Evolutionary conservation across 805 yeast genomes (phyloP), one percentile per base, ranked within the genome.

Genomic region (Cyberlindnera misumaiensis): DNA sequence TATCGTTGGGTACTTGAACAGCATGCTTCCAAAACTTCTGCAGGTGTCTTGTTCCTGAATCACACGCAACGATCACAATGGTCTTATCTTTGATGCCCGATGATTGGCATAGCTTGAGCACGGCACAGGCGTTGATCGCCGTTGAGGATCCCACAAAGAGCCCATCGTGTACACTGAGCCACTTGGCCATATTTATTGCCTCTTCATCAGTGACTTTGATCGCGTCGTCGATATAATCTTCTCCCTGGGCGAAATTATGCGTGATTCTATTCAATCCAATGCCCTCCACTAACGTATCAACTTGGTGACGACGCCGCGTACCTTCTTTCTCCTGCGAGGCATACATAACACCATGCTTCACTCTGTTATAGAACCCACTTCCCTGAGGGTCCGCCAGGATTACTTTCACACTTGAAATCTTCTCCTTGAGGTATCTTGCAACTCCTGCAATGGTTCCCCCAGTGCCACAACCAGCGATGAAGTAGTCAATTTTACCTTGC

Each of bases 361-460:
- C 75, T 43, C 95, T 65, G 62, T 90, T 87, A 54, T 72, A 84
- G 46, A 93, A 72, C 0, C 98, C 98, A 12, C 93, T 80, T 0
- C 98, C 98, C 53, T 87, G 97, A 1, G 97, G 97, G 59, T 90
- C 98, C 0, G 97, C 96, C 24, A 93, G 64, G 3, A 85, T 70
- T 33, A 65, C 67, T 32, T 61, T 65, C 1, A 82, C 53, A 0
- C 55, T 34, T 13, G 66, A 52, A 3, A 55, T 32, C 28, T 64
- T 56, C 38, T 68, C 75, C 52, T 80, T 86, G 51, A 90, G 68
- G 60, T 70, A 93, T 43, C 70, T 70, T 3, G 95, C 75, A 22
- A 88, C 88, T 40, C 98, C 98, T n/a, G 95, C 70, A 33, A 90
- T 86, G 2, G 98, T 93, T 41, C 98, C 98, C 36, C 93, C 98